phyloP scores from a whole-genome alignment of 495 filamentous ascomycete species.

The Cairneyella variabilis region DNA sequence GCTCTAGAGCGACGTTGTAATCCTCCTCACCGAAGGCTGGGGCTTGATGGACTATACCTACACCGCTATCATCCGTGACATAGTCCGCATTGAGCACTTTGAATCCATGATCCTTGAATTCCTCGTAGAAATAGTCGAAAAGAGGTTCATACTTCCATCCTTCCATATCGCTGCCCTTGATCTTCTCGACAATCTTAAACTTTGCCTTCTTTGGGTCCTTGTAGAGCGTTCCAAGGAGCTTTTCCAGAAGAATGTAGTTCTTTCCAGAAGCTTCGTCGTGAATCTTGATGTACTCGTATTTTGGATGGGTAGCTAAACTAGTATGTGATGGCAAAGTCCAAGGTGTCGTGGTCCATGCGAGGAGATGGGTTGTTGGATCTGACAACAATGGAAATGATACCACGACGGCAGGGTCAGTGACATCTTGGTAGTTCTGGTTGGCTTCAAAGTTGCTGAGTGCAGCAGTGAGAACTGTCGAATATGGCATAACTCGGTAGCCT shows the following conservation, averaged over 20 bases:
- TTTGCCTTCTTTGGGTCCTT: constrained; percentile 98
- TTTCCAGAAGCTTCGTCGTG: constrained; percentile 75
- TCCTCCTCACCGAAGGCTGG: constrained; percentile 97
- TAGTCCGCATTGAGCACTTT: constrained; percentile 82
- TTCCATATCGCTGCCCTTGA: constrained; percentile 83
- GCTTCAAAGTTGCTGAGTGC: constrained; percentile 92
- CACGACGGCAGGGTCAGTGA: constrained; percentile 88
- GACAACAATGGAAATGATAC: constrained; percentile 80
- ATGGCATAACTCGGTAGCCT: constrained; percentile 90
- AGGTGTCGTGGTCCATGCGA: constrained; percentile 94
- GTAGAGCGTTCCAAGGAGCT: constrained; percentile 79
- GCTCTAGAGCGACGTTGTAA: constrained; percentile 77
- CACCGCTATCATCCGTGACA: constrained; percentile 89
- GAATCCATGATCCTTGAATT: constrained; percentile 89
- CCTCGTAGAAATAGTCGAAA: constrained; percentile 90
- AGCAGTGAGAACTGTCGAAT: constrained; percentile 86
- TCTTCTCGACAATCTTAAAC: constrained; percentile 76
- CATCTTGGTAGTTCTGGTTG: constrained; percentile 91
- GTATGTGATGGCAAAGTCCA: constrained; percentile 92
- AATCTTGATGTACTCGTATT: constrained; percentile 94
- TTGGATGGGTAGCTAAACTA: constrained; percentile 76
- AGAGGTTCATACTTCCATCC: constrained; percentile 91
- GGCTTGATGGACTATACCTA: constrained; percentile 92
- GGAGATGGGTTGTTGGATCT: constrained; percentile 68
- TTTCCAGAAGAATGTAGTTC: constrained; percentile 85